phyloP scores from a whole-genome alignment of 192 early-diverging fungal genomes.

The Spinellus fusiger region DNA sequence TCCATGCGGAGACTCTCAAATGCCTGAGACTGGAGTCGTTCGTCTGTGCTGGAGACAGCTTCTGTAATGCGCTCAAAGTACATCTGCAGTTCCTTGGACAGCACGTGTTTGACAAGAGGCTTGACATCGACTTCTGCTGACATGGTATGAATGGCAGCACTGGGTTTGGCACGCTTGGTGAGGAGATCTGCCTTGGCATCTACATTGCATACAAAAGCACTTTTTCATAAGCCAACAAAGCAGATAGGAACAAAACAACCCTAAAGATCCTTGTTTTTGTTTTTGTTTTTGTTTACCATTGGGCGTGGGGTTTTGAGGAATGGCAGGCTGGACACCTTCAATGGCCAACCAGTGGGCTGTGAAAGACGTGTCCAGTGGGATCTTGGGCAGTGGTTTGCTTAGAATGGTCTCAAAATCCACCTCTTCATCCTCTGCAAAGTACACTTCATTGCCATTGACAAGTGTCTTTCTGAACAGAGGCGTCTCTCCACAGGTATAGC shows the following conservation, averaged over 20 bases:
- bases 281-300: constrained; percentile 38
- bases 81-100: constrained; percentile 90
- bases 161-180: constrained; percentile 38
- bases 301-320: constrained; percentile 91
- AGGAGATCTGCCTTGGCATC: constrained; percentile 52
- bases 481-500: constrained; percentile 65
- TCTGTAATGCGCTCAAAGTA: constrained; percentile 92
- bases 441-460: constrained; percentile 63
- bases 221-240: background rate
- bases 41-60: constrained; percentile 61
- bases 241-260: background rate
- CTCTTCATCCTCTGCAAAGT: constrained; percentile 91
- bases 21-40: constrained; percentile 62
- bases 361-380: constrained; percentile 83
- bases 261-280: too few species aligned
- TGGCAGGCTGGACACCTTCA: constrained; percentile 97
- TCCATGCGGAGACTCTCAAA: constrained; percentile 81
- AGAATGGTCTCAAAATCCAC: constrained; percentile 87
- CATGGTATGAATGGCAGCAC: constrained; percentile 12
- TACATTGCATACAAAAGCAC: background rate
- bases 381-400: constrained; percentile 78
- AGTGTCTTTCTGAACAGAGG: constrained; percentile 66
- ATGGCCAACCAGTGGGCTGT: constrained; percentile 98
- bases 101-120: constrained; percentile 79
- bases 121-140: constrained; percentile 46